phyloP scores from a whole-genome alignment of 2,329 filamentous ascomycete species.

The Aspergillus tubingensis region DNA sequence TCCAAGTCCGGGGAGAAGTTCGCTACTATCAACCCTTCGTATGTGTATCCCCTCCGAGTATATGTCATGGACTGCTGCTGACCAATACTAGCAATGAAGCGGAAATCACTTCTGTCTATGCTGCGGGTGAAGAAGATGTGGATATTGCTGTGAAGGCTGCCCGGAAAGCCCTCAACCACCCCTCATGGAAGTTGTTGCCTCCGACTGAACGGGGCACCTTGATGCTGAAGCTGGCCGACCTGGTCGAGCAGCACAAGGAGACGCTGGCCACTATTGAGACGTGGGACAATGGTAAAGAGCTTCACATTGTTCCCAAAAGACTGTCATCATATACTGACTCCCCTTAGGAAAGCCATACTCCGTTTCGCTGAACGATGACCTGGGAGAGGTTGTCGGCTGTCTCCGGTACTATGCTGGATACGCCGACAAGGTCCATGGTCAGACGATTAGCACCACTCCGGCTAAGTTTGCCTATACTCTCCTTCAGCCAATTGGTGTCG shows the following conservation, averaged over 20 bases:
- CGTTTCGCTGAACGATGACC: conserved; percentile 63
- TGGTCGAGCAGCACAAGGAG: conserved; percentile 67
- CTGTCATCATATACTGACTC: conserved; percentile 9
- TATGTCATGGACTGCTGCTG: conserved; percentile 11
- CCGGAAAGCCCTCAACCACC: conserved; percentile 37
- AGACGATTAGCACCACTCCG: conserved; percentile 61
- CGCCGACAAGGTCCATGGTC: conserved; percentile 89
- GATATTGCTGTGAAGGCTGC: conserved; percentile 37
- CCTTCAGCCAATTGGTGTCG: conserved; percentile 76
- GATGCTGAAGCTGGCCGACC: conserved; percentile 68
- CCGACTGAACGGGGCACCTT: conserved; percentile 64
- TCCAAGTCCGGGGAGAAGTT: conserved; percentile 67
- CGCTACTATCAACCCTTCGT: conserved; percentile 67
- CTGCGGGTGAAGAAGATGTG: conserved; percentile 46
- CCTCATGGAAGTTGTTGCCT: conserved; percentile 37
- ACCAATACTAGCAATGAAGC: conserved; percentile 57
- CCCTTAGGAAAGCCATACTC: conserved; percentile 45
- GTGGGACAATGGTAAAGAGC: conserved; percentile 67
- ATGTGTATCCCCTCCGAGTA: conserved; percentile 18
- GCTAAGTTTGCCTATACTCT: conserved; percentile 83
- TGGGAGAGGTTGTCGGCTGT: conserved; percentile 66
- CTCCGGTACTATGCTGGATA: conserved; percentile 87
- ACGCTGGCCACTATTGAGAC: conserved; percentile 69
- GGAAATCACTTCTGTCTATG: conserved; percentile 70
- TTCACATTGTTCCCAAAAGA: background rate